Evolutionary conservation across 768 basidiomycete species (phyloP).

Genomic region (Leccinum barrowsii): DNA sequence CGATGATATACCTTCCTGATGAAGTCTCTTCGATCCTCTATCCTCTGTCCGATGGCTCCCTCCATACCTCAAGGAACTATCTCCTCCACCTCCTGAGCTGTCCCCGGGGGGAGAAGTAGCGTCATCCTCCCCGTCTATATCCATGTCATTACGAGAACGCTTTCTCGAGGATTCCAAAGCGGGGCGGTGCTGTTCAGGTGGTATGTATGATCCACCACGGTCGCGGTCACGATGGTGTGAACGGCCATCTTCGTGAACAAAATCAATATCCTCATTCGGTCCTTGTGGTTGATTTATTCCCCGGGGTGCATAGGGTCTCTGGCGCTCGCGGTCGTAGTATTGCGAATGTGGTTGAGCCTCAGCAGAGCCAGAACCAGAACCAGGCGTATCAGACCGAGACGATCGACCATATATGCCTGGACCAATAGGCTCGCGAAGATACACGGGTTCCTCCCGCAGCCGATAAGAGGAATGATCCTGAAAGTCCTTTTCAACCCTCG

Average conservation of each 20-base stretch:
- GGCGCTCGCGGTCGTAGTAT: conserved; percentile 48
- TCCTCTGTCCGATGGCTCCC: conserved; percentile 42
- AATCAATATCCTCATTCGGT: conserved; percentile 46
- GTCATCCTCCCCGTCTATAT: conserved; percentile 55
- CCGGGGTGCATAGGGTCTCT: conserved; percentile 49
- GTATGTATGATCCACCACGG: conserved; percentile 34
- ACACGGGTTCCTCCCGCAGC: conserved; percentile 27
- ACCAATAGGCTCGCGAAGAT: conserved; percentile 31
- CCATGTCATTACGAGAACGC: conserved; percentile 61
- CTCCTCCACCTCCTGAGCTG: conserved; percentile 28
- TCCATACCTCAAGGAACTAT: conserved; percentile 32
- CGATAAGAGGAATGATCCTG: conserved; percentile 30
- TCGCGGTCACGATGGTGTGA: conserved; percentile 36
- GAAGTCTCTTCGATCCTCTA: conserved; percentile 58
- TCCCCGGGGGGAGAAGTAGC: conserved; percentile 32
- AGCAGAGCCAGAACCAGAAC: conserved; percentile 50
- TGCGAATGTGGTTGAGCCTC: conserved; percentile 47
- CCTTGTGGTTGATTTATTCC: conserved; percentile 40
- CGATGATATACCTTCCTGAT: conserved; percentile 39
- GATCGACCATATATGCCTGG: conserved; percentile 30
- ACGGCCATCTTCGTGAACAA: conserved; percentile 53
- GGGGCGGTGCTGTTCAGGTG: conserved; percentile 37
- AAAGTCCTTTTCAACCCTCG: conserved; percentile 34
- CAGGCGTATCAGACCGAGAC: conserved; percentile 58
- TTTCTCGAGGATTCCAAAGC: conserved; percentile 49